Base-by-base conservation (phyloP, 257 asterid species). In the Verbena officinalis region DNA sequence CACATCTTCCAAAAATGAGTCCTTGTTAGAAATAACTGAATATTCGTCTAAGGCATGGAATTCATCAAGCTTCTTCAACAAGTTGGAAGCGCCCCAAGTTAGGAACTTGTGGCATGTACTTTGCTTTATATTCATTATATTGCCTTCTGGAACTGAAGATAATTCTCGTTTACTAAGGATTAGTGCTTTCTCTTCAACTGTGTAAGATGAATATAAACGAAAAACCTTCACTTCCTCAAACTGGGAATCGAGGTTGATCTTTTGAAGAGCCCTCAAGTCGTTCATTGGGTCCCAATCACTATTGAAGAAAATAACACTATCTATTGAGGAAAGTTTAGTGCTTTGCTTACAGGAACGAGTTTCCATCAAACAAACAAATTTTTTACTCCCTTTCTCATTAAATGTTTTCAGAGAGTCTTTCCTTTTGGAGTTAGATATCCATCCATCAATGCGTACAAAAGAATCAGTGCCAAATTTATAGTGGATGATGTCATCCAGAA, bases 201-300 rank as follows among this genome's bases (percentile, higher is more conserved):
- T 88, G 67, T 54, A 54, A 52, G 70, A 70, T 43, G 94, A 81
- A 72, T 83, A 88, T 15, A 88, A 46, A 12, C 94, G 91, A 53
- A 88, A 81, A 50, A 85, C 73, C 74, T 83, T 83, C 69, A 88
- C 74, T 34, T 68, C 73, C 60, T 88, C 74, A 14, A 63, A 75
- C 56, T 73, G 76, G 23, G 94, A 83, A 59, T 71, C 66, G 50
- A 85, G 69, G 11, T 72, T 62, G 59, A 85, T 65, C 81, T 36
- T 83, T 68, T 76, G 82, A 70, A 85, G 74, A 51, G 86, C 81
- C 72, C 76, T 83, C 54, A 85, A 65, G 67, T 88, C 94, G 65
- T 78, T 83, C 46, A 51, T 43, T 34, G 96, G 89, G 51, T 85
- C 89, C 86, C 86, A 85, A 71, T 83, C 85, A 73, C 89, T 83